Evolutionary conservation across 192 early-diverging fungal genomes (phyloP).

Genomic region (Haplosporangium gracile): DNA sequence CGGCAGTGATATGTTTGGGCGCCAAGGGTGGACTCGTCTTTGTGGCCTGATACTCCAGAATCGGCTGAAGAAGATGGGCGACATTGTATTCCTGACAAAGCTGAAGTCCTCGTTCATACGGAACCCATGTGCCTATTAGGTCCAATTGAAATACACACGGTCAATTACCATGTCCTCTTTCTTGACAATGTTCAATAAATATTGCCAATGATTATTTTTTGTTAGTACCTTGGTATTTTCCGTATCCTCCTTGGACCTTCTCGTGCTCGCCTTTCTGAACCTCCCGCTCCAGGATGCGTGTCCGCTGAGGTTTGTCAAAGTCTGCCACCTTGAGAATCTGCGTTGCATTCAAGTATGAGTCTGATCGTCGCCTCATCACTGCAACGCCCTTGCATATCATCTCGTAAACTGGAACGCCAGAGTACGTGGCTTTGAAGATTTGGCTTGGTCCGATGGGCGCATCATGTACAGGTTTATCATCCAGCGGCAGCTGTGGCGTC

Average conservation of each 20-base stretch:
- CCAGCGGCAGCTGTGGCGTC: not conserved
- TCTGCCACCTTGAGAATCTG: conserved; percentile 98
- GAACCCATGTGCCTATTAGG: conserved; percentile 79
- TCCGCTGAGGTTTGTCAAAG: conserved; percentile 92
- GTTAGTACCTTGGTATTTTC: conserved; percentile 96
- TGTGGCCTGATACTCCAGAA: conserved; percentile 85
- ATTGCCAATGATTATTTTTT: conserved; percentile 55
- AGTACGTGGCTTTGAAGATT: conserved; percentile 93
- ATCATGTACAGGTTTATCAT: not conserved
- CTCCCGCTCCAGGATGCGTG: conserved; percentile 94
- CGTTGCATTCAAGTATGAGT: conserved; percentile 96
- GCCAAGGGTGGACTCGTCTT: conserved; percentile 66
- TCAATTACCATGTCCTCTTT: not conserved
- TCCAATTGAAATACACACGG: not conserved
- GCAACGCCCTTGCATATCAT: conserved; percentile 84
- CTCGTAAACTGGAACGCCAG: conserved; percentile 95
- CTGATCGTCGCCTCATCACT: conserved; percentile 85
- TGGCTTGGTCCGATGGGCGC: conserved; percentile 29
- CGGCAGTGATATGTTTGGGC: conserved; percentile 69
- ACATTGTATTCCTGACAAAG: conserved; percentile 87
- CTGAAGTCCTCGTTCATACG: conserved; percentile 83
- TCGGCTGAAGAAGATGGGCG: conserved; percentile 75
- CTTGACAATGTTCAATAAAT: conserved; percentile 21
- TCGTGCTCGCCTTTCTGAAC: conserved; percentile 90
- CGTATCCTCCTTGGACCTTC: conserved; percentile 98